Conservation (phyloP, 2,329 filamentous ascomycete species). For the Arthrobotrys entomopaga region DNA sequence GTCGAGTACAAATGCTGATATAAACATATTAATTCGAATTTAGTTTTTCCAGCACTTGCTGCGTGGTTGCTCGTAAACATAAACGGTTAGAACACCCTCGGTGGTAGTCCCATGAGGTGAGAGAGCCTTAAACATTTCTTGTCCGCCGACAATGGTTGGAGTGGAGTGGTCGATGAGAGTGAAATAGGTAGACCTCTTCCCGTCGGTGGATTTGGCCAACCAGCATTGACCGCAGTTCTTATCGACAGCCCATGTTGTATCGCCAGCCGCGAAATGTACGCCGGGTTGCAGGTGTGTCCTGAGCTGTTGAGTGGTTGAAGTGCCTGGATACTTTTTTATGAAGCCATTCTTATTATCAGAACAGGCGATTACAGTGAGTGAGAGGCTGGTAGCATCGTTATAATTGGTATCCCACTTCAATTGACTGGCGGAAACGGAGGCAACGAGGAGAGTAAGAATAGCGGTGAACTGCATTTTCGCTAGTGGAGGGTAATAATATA, state of each 20-base stretch:
- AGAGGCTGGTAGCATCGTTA: neutral
- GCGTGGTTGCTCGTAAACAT: neutral
- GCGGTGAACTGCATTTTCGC: slow-evolving; percentile 1
- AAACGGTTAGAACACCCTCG: neutral
- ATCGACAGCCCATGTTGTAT: neutral
- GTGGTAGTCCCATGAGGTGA: neutral
- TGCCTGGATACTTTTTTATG: neutral
- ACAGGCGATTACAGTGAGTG: neutral
- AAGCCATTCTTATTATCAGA: neutral
- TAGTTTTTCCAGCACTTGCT: neutral
- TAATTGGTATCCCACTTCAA: neutral
- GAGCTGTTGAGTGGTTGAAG: slow-evolving; percentile 3
- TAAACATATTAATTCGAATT: neutral
- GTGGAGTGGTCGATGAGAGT: neutral
- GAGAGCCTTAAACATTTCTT: neutral
- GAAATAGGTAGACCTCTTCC: slow-evolving; percentile 1
- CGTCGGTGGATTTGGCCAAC: neutral
- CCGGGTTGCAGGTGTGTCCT: neutral
- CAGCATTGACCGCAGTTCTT: slow-evolving; percentile 10
- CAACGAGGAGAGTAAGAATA: slow-evolving; percentile 1
- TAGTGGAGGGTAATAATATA: neutral
- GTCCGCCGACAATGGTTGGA: neutral
- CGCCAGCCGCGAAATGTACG: slow-evolving; percentile 1
- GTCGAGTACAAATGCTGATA: too few species aligned
- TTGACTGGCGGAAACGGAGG: neutral